Evolutionary conservation across 2,329 filamentous ascomycete species (phyloP), one percentile per base, ranked within the genome.

Genomic region (Thielaviopsis populi): DNA sequence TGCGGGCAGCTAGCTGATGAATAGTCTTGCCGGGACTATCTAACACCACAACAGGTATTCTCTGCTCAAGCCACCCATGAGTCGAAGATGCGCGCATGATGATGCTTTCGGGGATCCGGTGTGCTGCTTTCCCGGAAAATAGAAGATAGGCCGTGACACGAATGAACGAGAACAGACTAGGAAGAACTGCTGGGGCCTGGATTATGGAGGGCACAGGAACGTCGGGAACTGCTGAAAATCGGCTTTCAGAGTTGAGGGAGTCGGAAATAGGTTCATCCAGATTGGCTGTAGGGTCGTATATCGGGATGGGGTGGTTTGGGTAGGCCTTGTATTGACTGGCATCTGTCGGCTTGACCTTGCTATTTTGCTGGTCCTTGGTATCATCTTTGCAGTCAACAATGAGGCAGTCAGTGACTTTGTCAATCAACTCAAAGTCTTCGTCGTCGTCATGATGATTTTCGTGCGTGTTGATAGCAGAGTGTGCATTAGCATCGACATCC

Each of bases 1-100:
- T 88, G 63, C 82, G 82, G 0, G 84, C 85, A 0, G 86, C 86
- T 0, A 91, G 81, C 68, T 87, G 84, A 70, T 90, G 87, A 50
- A 89, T 80, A 0, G 80, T 86, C 61, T 81, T 73, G 2, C 76
- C 77, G 40, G 74, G 75, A 0, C 73, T 70, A 0, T 75, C 68
- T 0, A 82, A 71, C 2, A 75, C 68, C 1, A 80, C 77, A 43
- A 90, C 75, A 0, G 85, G 84, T 13, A 91, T 84, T 50, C 82
- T 79, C 4, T 89, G 77, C 62, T 82, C 77, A 83, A 82, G 0
- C 84, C 83, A 42, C 82, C 75, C 0, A 71, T 67, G 2, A 79
- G 84, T 0, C 76, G 83, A 61, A 30, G 53, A 56, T 0, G 79
- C 86, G 22, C 76, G 79, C 2, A 90, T 76, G 0, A 82, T 70